Base-by-base conservation (phyloP, 768 basidiomycete species). In the Macrolepiota fuliginosa region DNA sequence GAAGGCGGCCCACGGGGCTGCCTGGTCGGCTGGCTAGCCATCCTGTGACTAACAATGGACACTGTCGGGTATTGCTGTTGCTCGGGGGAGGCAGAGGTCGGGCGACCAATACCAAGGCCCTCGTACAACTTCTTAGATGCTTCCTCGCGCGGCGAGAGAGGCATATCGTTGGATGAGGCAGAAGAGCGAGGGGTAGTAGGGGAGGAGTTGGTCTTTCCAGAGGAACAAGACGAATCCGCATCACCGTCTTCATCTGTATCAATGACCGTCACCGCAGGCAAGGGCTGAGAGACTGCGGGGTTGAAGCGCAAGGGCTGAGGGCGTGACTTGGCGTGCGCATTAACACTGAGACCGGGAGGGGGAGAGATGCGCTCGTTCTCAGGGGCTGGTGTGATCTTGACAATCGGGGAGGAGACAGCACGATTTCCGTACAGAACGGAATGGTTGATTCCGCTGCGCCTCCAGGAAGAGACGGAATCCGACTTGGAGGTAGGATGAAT, bases 1-100 rank as follows among this genome's bases (percentile, higher is more conserved):
- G 90, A 90, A 47, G 93, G 93, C 60, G 93, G 93, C 68, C 93
- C 93, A 62, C 87, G 85, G 68, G 93, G 93, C 79, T 94, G 93
- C 73, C 93, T 87, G 57, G 87, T 80, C 63, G 90, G 89, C 70
- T 88, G 86, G 72, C 86, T 90, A 63, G 79, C 79, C 74, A 88
- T 70, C 80, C 86, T 84, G 78, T 81, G 76, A 73, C 76, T 81
- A 69, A 76, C 73, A 66, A 77, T 76, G 65, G 75, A 69, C 62
- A 73, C 69, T 58, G 69, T 69, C 57, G 72, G 72, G 66, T 76
- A 68, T 57, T 77, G 77, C 58, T 72, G 72, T 59, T 76, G 70
- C 29, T 80, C 78, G 49, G 76, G 70, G 39, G 72, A 66, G 27
- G 77, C 70, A 27, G 87, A 81, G 32, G 76, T 77, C 27, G 90